Conservation (phyloP, 352 stramenopile genomes). For the Globisporangium canariense region DNA sequence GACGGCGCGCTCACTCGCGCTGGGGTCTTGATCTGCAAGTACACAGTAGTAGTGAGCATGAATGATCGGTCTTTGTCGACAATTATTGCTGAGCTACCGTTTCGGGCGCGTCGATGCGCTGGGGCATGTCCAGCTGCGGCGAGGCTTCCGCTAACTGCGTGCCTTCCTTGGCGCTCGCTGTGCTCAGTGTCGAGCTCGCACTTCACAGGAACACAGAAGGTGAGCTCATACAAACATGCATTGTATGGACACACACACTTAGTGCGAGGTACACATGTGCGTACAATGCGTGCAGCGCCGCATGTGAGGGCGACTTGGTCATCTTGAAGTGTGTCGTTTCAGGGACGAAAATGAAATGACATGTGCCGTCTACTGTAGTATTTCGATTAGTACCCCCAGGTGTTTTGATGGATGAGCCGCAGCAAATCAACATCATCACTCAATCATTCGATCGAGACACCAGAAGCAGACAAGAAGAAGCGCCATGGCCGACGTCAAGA, state of each 20-base stretch:
- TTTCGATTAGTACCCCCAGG: background rate
- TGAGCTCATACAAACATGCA: background rate
- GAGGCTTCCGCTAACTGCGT: constrained; percentile 73
- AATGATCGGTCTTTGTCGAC: background rate
- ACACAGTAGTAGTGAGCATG: background rate
- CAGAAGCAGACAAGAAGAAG: constrained; percentile 4
- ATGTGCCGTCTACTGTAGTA: background rate
- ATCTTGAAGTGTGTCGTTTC: constrained; percentile 15
- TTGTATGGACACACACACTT: background rate
- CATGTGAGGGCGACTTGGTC: constrained; percentile 20
- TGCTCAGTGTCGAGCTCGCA: constrained; percentile 56
- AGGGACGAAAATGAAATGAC: background rate
- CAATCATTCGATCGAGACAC: constrained; percentile 1
- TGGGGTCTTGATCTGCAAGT: constrained; percentile 70
- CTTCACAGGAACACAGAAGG: constrained; percentile 16
- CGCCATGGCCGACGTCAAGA: constrained; percentile 42
- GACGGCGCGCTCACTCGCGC: constrained; percentile 40
- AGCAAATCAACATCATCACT: background rate
- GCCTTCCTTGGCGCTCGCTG: constrained; percentile 50
- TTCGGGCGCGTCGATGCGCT: constrained; percentile 70
- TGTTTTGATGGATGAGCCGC: constrained; percentile 5
- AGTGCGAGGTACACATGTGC: background rate
- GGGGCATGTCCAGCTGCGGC: constrained; percentile 73
- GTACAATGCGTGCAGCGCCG: constrained; percentile 26
- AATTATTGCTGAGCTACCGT: constrained; percentile 28